phyloP scores from a whole-genome alignment of 2,329 filamentous ascomycete genomes.

The Stromatinia cepivora region DNA sequence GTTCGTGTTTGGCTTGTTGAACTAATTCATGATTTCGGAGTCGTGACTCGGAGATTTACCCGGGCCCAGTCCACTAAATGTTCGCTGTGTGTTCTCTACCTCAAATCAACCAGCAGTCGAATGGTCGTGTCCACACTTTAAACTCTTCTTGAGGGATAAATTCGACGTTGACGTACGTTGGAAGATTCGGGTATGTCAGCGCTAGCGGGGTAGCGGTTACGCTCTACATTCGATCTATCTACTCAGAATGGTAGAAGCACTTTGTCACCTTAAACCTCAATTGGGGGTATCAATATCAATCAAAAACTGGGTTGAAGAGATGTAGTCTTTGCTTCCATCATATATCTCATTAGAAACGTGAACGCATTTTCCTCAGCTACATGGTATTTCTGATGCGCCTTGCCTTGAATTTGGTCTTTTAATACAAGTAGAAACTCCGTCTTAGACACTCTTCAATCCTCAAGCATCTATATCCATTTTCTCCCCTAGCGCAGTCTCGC shows the following conservation, averaged over 20 bases:
- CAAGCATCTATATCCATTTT: constrained; percentile 69
- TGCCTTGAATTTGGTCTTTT: constrained; percentile 21
- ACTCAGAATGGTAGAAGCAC: not conserved
- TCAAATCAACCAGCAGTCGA: not conserved
- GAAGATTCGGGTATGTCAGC: not conserved
- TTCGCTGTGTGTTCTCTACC: not conserved
- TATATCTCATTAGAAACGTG: constrained; percentile 18
- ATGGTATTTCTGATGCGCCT: constrained; percentile 28
- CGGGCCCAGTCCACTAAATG: not conserved
- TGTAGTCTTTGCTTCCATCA: constrained; percentile 5
- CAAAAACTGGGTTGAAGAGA: not conserved
- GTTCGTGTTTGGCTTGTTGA: constrained; percentile 1
- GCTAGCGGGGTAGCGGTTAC: constrained; percentile 4
- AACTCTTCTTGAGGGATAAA: not conserved
- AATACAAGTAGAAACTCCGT: constrained; percentile 20
- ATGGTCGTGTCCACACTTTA: not conserved
- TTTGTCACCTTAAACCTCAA: not conserved
- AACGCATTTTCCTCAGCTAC: constrained; percentile 23
- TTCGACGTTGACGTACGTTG: constrained; percentile 1
- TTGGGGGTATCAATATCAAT: not conserved
- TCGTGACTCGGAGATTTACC: not conserved
- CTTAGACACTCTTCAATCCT: constrained; percentile 19
- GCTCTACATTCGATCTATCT: not conserved
- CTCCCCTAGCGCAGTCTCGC: constrained; percentile 60
- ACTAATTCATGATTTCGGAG: constrained; percentile 7